A percentile compares a stretch with the other conserved stretches of the same genome.
These are phyloP conservation scores for Tilletia indica DNA, from an alignment of 1,284 basidiomycete genomes.

Conservation along the genomic window DNA sequence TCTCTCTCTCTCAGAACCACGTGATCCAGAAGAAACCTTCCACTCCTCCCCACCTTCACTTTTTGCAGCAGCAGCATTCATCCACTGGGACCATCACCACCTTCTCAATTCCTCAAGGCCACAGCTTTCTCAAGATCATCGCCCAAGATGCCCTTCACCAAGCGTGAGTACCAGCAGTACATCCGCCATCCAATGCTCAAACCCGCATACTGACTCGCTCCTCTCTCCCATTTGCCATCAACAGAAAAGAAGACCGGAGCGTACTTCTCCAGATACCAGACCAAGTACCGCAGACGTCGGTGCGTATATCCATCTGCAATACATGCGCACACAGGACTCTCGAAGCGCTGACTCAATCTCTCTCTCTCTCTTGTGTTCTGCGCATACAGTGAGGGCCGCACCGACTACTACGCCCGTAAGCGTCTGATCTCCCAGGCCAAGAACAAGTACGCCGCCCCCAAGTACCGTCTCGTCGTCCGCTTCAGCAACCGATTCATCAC, in stretches of 20 bases:
- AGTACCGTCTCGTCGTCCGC: slow-evolving; percentile 97
- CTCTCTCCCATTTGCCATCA: background rate
- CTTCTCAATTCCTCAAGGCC: slow-evolving; percentile 6
- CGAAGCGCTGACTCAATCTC: background rate
- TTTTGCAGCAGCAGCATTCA: background rate
- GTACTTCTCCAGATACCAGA: slow-evolving; percentile 95
- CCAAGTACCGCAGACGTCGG: slow-evolving; percentile 65
- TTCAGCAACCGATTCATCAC: slow-evolving; percentile 61
- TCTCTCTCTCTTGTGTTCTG: background rate
- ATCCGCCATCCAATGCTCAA: too few species aligned
- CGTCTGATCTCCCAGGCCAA: slow-evolving; percentile 95
- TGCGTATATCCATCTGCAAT: background rate
- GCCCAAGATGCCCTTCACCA: slow-evolving; percentile 16
- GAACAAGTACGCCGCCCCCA: slow-evolving; percentile 99
- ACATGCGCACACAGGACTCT: background rate
- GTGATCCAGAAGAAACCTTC: slow-evolving; percentile 11
- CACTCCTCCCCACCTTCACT: background rate
- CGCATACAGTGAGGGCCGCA: slow-evolving; percentile 77
- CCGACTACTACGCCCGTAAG: slow-evolving; percentile 98
- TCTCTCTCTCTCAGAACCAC: background rate
- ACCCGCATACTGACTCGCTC: background rate
- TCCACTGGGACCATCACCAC: background rate
- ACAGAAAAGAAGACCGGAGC: slow-evolving; percentile 64
- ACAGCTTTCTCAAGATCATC: background rate
- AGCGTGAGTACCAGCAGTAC: slow-evolving; percentile 2